Evolutionary conservation across 2,329 filamentous ascomycete genomes (phyloP), one percentile per base, ranked within the genome.

Genomic region (Fusarium torulosum): DNA sequence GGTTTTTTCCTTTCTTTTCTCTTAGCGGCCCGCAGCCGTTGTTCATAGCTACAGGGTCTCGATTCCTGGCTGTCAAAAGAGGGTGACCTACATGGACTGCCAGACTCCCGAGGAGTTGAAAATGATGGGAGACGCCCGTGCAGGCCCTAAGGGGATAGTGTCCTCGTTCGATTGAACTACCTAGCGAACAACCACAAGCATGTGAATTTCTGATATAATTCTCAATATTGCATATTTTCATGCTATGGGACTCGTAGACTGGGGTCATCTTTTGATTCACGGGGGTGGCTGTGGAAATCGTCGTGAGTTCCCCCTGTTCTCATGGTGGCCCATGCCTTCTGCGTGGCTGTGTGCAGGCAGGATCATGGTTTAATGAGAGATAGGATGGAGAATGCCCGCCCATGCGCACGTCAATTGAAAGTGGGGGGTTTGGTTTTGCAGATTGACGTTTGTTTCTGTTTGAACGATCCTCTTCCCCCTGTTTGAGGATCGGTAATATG

Each of bases 251-350:
- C 44, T 64, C 37, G 15, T 47, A 40, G 37, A 53, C 53, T 59
- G 41, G 53, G 59, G 20, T 10, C 38, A 43, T 21, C 15, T 15
- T 31, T 31, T 42, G 25, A 58, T 45, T 40, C 31, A 52, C 38
- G 45, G 52, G 59, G 59, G 53, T 63, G 59, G 44, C 59, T 63
- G 59, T 63, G 60, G 59, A 25, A 21, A 27, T 37, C 7, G n/a
- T 10, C 17, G 8, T 10, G 35, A 37, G 35, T n/a, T 37, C n/a
- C 33, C 27, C 35, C 35, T 37, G 33, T n/a, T n/a, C 33, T 51
- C 14, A 37, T 53, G 35, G 49, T 53, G 57, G 45, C 31, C 45
- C 46, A 38, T 52, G 20, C 29, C 41, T 38, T 29, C 45, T 40
- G 53, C 37, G 27, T 29, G 60, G 59, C 35, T 37, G 35, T 37